Percentiles rank a stretch among this genome's conserved stretches.
Conservation (phyloP, 768 basidiomycete genomes). For the Leccinum imitatum region DNA sequence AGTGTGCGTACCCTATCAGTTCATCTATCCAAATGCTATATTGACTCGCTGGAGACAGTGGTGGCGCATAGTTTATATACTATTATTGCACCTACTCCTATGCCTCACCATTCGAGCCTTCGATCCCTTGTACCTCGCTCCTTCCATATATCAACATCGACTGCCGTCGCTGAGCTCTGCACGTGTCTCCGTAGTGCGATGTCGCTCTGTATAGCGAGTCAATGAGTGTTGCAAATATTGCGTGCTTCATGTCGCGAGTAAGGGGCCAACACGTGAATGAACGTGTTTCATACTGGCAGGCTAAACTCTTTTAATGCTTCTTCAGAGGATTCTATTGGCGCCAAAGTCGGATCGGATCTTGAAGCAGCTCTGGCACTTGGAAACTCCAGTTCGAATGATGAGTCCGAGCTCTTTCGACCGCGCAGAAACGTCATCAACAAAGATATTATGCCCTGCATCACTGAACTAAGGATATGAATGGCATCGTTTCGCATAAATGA, state of each 20-base stretch:
- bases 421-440: constrained; percentile 30
- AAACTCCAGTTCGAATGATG: constrained; percentile 15
- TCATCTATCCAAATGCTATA: constrained; percentile 11
- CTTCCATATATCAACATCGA: constrained; percentile 14
- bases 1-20: constrained; percentile 64
- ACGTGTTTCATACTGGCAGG: constrained; percentile 12
- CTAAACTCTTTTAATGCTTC: constrained; percentile 5
- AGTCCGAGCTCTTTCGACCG: constrained; percentile 6
- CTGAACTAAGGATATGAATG: neutral
- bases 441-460: constrained; percentile 38
- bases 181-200: neutral
- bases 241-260: constrained; percentile 4
- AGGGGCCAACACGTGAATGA: neutral
- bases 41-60: constrained; percentile 45
- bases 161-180: constrained; percentile 2
- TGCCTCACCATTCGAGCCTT: constrained; percentile 15
- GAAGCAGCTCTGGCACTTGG: constrained; percentile 26
- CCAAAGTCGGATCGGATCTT: constrained; percentile 13
- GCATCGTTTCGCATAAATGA: neutral
- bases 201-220: neutral
- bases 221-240: constrained; percentile 3
- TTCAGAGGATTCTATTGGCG: neutral
- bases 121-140: constrained; percentile 21
- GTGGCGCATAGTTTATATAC: constrained; percentile 61
- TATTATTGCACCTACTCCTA: constrained; percentile 7